phyloP scores from a whole-genome alignment of 2,329 filamentous ascomycete species.

The Cercospora zeina region DNA sequence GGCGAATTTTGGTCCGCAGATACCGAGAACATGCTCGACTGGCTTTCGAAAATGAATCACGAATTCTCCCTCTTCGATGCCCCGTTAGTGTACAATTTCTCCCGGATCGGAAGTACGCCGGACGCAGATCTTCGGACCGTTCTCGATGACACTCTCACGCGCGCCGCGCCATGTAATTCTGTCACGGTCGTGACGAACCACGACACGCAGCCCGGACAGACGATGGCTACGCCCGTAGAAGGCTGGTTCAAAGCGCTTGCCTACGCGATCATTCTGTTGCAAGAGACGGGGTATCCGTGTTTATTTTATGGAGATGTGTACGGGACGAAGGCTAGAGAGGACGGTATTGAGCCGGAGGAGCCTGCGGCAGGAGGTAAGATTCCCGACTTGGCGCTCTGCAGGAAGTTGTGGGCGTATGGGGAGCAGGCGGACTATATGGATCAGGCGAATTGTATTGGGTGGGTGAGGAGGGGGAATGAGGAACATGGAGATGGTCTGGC shows the following conservation, averaged over 20 bases:
- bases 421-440: conserved; percentile 65
- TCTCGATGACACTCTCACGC: conserved; percentile 29
- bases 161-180: conserved; percentile 21
- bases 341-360: conserved; percentile 50
- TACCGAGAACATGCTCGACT: conserved; percentile 55
- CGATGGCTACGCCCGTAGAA: conserved; percentile 62
- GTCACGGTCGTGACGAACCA: conserved; percentile 57
- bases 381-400: conserved; percentile 59
- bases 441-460: conserved; percentile 61
- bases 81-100: conserved; percentile 67
- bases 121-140: conserved; percentile 57
- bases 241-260: conserved; percentile 71
- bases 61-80: conserved; percentile 67
- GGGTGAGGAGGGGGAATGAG: conserved; percentile 55
- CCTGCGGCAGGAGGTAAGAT: conserved; percentile 47
- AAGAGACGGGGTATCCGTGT: conserved; percentile 62
- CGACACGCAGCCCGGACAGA: conserved; percentile 65
- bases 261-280: conserved; percentile 68
- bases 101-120: conserved; percentile 52
- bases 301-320: conserved; percentile 60
- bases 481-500: conserved; percentile 55
- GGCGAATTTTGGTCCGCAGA: conserved; percentile 69
- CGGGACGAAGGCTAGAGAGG: conserved; percentile 66
- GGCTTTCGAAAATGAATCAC: conserved; percentile 51
- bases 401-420: conserved; percentile 66